A percentile compares a stretch with the other conserved stretches of the same genome.
Evolutionary conservation across 2,329 filamentous ascomycete species (phyloP).

Genomic region (Helminthosporium solani): DNA sequence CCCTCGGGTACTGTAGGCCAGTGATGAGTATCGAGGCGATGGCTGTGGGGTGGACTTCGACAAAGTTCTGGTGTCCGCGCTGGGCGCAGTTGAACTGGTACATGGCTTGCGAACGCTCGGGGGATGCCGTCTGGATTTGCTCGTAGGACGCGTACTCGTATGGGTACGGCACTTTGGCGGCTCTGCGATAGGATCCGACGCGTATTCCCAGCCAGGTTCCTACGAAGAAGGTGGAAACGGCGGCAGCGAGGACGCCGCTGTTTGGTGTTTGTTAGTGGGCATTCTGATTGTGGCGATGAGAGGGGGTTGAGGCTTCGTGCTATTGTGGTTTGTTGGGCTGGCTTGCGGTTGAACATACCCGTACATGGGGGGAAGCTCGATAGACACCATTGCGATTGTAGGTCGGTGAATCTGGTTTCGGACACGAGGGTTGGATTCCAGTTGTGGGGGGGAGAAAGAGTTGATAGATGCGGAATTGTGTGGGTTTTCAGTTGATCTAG

Average conservation of each 20-base stretch:
- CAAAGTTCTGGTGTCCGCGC: constrained; percentile 56
- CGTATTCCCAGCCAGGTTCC: constrained; percentile 53
- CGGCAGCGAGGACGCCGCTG: constrained; percentile 56
- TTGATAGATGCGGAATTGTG: background rate
- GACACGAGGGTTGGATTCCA: background rate
- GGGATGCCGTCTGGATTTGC: constrained; percentile 48
- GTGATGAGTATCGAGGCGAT: constrained; percentile 55
- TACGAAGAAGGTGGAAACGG: constrained; percentile 57
- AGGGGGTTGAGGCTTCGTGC: background rate
- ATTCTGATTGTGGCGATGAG: constrained; percentile 7
- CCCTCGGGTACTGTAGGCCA: constrained; percentile 55
- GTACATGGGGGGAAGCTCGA: constrained; percentile 31
- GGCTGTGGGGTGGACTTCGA: constrained; percentile 58
- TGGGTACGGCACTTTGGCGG: constrained; percentile 58
- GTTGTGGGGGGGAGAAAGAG: background rate
- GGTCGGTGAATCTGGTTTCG: background rate
- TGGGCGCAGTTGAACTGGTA: constrained; percentile 49
- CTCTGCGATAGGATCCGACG: constrained; percentile 50
- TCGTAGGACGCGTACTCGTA: constrained; percentile 59
- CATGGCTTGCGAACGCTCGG: constrained; percentile 45
- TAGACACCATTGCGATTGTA: constrained; percentile 21
- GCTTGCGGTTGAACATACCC: constrained; percentile 26
- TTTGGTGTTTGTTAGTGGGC: background rate
- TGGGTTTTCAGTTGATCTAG: background rate
- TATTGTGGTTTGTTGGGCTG: background rate